phyloP scores from a whole-genome alignment of 73 alveolate species.

The Stentor coeruleus region DNA sequence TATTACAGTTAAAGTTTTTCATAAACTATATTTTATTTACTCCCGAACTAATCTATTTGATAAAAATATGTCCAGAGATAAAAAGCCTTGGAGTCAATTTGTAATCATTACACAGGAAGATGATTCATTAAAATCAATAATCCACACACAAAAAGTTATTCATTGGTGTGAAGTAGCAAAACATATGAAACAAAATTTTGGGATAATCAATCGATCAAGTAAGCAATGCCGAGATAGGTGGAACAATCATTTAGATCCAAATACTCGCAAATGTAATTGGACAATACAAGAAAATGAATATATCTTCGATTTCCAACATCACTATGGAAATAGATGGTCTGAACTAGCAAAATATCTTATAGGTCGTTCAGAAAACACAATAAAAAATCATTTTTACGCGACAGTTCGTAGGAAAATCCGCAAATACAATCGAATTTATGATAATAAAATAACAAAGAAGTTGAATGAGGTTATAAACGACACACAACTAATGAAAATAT shows the following conservation, averaged over 20 bases:
- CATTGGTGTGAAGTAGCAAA: not conserved
- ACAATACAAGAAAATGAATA: constrained; percentile 65
- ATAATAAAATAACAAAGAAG: too few relatives aligned
- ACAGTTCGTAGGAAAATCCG: constrained; percentile 48
- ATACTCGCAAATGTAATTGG: constrained; percentile 58
- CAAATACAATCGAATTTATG: not conserved
- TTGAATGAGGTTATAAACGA: not conserved
- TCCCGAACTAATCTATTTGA: too few relatives aligned
- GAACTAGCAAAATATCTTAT: constrained; percentile 55
- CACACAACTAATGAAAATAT: not conserved
- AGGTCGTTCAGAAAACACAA: constrained; percentile 69
- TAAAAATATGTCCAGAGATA: too few relatives aligned
- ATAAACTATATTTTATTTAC: too few relatives aligned
- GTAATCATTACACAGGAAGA: not conserved
- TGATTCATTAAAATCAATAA: not conserved
- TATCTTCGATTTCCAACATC: constrained; percentile 53
- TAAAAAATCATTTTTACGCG: constrained; percentile 71
- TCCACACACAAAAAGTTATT: not conserved
- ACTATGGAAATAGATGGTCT: constrained; percentile 72
- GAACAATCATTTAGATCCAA: constrained; percentile 38
- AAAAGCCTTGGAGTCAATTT: not conserved
- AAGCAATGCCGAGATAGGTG: not conserved
- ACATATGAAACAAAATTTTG: not conserved
- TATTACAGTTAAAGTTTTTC: too few relatives aligned
- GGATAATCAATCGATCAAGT: not conserved